These are phyloP conservation scores for Eudorina sp. DNA, from an alignment of 139 green algal genomes.

Conservation along the genomic window DNA sequence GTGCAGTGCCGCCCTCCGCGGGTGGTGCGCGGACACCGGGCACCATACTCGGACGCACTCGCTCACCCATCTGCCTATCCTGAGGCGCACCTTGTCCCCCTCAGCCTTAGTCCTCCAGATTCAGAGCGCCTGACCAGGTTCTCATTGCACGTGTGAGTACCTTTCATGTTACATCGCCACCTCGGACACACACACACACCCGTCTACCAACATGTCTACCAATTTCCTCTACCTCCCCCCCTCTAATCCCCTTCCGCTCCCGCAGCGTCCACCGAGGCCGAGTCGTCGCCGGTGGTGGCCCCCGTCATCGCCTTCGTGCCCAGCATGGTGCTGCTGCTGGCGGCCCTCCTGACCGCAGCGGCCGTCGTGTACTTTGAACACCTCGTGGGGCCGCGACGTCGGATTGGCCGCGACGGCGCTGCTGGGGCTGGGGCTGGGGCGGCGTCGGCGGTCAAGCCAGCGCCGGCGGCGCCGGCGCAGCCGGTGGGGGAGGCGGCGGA, in stretches of 20 bases:
- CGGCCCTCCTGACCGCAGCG: not conserved
- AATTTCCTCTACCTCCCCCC: not conserved
- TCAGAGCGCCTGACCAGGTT: no score
- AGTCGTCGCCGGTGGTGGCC: not conserved
- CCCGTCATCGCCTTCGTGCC: constrained; percentile 52
- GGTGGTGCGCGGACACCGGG: no score
- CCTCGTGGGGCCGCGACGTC: no score
- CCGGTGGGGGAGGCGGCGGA: not conserved
- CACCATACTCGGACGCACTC: no score
- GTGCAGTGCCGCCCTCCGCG: no score
- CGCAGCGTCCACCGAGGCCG: not conserved
- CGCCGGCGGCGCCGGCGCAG: not conserved
- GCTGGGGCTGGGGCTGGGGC: not conserved
- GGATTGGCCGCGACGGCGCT: not conserved
- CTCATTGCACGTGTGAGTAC: no score
- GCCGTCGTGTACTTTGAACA: not conserved
- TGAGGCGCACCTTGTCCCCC: no score
- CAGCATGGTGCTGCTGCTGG: constrained; percentile 44
- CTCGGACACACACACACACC: no score
- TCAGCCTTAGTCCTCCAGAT: no score
- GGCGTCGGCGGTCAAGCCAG: not conserved
- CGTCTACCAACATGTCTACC: no score
- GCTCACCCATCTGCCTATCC: no score
- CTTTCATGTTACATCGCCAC: no score
- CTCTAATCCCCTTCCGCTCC: not conserved